Conservation (phyloP, 148 eudicot species). For the Tetragonia tetragonoides region DNA sequence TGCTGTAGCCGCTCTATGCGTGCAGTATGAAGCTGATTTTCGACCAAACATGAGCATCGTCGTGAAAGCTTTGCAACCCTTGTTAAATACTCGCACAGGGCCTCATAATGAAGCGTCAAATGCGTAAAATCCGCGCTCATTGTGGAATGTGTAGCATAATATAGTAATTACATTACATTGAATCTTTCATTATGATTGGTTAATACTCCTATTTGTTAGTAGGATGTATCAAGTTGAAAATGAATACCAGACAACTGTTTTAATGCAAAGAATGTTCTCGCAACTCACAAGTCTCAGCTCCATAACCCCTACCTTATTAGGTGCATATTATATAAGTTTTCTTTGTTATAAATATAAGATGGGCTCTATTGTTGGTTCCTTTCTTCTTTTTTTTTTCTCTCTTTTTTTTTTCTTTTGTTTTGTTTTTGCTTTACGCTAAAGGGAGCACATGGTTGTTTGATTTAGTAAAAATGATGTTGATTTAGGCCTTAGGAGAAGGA, state of each 20-base stretch:
- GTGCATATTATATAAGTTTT: not conserved
- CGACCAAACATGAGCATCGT: conserved; percentile 85
- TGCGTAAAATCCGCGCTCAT: conserved; percentile 22
- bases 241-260: conserved; percentile 6
- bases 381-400: too few species aligned
- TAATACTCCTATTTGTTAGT: conserved; percentile 5
- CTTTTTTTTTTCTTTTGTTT: not conserved
- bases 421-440: not conserved
- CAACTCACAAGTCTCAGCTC: not conserved
- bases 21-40: conserved; percentile 81
- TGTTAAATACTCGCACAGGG: conserved; percentile 45
- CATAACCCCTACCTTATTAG: not conserved
- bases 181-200: conserved; percentile 18
- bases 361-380: not conserved
- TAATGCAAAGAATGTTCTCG: conserved; percentile 17
- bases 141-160: conserved; percentile 5
- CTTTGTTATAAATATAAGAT: not conserved
- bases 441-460: not conserved
- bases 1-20: conserved; percentile 84
- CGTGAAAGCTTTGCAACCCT: conserved; percentile 74
- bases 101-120: conserved; percentile 16
- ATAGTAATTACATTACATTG: conserved; percentile 18
- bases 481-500: not conserved
- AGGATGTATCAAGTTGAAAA: conserved; percentile 7
- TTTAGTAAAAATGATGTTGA: not conserved